Evolutionary conservation across 75 land plant species (phyloP).

Genomic region (Chamaecyparis obtusa): DNA sequence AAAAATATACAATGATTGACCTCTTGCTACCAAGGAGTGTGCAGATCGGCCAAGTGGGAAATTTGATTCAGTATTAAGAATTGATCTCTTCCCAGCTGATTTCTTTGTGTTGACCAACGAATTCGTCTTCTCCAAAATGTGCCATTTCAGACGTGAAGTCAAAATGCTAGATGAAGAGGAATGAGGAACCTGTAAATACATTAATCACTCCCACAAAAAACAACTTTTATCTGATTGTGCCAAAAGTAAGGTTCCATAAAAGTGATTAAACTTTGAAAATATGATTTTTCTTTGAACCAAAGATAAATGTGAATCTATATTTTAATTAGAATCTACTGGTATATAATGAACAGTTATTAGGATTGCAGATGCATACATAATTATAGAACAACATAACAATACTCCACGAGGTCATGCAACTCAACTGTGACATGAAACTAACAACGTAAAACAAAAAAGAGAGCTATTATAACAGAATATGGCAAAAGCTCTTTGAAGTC

Average conservation of each 20-base stretch:
- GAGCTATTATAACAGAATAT: not conserved
- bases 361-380: not conserved
- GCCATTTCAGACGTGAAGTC: constrained; percentile 13
- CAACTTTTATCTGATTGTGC: not conserved
- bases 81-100: constrained; percentile 4
- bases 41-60: constrained; percentile 45
- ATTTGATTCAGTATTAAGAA: constrained; percentile 4
- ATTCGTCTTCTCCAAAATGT: constrained; percentile 7
- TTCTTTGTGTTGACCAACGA: not conserved
- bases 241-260: not conserved
- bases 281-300: not conserved
- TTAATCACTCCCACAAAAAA: not conserved
- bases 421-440: not conserved
- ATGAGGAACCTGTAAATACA: constrained; percentile 12
- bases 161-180: not conserved
- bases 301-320: not conserved
- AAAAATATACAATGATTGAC: constrained; percentile 29
- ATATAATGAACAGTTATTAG: not conserved
- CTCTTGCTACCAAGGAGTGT: constrained; percentile 27
- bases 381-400: not conserved
- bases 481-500: not conserved
- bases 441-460: not conserved
- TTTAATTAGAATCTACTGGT: not conserved
- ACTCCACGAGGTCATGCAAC: not conserved
- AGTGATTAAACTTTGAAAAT: not conserved